phyloP scores from a whole-genome alignment of 2,329 filamentous ascomycete genomes.

The Penicillium sp. region DNA sequence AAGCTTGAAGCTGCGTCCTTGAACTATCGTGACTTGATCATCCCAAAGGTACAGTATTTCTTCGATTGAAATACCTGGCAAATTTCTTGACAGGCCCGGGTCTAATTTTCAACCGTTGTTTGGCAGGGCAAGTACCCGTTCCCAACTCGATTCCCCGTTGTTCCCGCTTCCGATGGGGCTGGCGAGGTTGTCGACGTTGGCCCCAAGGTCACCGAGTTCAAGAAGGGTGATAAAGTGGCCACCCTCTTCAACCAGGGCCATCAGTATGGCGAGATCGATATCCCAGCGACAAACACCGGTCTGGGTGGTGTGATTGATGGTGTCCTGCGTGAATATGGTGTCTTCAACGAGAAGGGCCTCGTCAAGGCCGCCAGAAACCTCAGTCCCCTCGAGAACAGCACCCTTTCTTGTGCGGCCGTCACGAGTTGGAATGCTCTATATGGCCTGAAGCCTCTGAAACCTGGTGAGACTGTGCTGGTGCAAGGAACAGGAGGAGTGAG shows the following conservation, averaged over 20 bases:
- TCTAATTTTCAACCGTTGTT: constrained; percentile 3
- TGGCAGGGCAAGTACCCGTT: constrained; percentile 39
- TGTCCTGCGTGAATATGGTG: constrained; percentile 66
- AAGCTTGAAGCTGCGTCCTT: constrained; percentile 58
- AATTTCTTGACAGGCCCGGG: constrained; percentile 16
- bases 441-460: constrained; percentile 56
- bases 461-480: constrained; percentile 60
- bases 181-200: constrained; percentile 56
- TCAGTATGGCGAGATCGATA: constrained; percentile 51
- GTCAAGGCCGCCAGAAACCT: constrained; percentile 63
- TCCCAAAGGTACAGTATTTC: constrained; percentile 50
- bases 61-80: constrained; percentile 43
- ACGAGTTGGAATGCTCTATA: constrained; percentile 69
- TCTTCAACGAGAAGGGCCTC: constrained; percentile 69
- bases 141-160: constrained; percentile 33
- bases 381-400: constrained; percentile 56
- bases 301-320: constrained; percentile 71
- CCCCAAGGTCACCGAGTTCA: constrained; percentile 58
- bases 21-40: constrained; percentile 54
- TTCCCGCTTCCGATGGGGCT: constrained; percentile 42
- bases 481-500: constrained; percentile 65
- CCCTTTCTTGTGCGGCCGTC: constrained; percentile 62
- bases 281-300: constrained; percentile 52
- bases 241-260: constrained; percentile 63
- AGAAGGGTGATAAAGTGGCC: constrained; percentile 59